Evolutionary conservation across 1,284 basidiomycete genomes (phyloP).

Genomic region (Sporisorium graminicola): DNA sequence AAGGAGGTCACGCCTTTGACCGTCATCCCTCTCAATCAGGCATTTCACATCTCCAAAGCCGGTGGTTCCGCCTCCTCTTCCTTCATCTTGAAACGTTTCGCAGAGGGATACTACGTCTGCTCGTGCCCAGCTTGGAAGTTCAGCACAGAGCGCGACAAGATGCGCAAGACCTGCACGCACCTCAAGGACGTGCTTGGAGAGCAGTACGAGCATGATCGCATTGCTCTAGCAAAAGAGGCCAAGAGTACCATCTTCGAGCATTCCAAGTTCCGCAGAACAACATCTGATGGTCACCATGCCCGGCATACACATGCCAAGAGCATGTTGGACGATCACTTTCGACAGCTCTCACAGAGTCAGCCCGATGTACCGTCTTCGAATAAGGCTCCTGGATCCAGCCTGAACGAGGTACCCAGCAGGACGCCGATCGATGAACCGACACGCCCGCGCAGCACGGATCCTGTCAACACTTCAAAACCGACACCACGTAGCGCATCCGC

Average conservation of each 20-base stretch:
- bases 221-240: conserved; percentile 25
- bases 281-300: conserved; percentile 29
- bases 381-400: neutral
- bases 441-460: no score
- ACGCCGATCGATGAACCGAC: neutral
- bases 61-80: conserved; percentile 8
- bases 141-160: conserved; percentile 73
- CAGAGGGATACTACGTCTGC: conserved; percentile 72
- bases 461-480: neutral
- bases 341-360: conserved; percentile 40
- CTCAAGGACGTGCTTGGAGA: conserved; percentile 75
- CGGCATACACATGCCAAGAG: conserved; percentile 39
- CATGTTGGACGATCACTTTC: conserved; percentile 40
- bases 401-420: neutral
- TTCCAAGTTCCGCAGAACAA: conserved; percentile 29
- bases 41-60: conserved; percentile 22
- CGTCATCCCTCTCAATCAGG: conserved; percentile 23
- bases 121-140: conserved; percentile 72
- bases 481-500: neutral
- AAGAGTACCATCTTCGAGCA: conserved; percentile 44
- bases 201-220: conserved; percentile 72
- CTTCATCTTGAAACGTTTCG: conserved; percentile 34
- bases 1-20: conserved; percentile 35
- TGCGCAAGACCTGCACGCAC: conserved; percentile 77
- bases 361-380: conserved; percentile 1